Evolutionary conservation across 1,284 basidiomycete genomes (phyloP).

Genomic region (Ceratobasidium sp.): DNA sequence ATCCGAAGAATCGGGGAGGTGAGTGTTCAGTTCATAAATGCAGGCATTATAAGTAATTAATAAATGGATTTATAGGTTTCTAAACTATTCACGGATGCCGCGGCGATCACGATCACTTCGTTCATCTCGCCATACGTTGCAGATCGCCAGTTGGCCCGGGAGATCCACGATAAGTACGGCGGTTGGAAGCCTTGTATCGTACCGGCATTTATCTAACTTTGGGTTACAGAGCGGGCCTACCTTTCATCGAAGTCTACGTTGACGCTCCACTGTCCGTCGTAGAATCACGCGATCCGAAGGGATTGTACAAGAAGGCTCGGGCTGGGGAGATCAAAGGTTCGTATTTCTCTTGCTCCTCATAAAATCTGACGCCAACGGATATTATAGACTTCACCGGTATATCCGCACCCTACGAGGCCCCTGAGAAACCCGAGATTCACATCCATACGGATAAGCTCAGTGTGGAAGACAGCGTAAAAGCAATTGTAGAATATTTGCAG

Average conservation of each 20-base stretch:
- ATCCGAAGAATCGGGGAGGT: constrained; percentile 98
- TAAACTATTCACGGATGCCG: constrained; percentile 92
- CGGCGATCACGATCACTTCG: constrained; percentile 89
- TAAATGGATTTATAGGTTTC: constrained; percentile 74
- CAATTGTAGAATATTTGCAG: constrained; percentile 87
- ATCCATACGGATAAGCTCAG: constrained; percentile 88
- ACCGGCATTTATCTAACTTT: not conserved
- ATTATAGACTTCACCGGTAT: constrained; percentile 94
- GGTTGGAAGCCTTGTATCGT: not conserved
- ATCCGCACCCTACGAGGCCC: constrained; percentile 96
- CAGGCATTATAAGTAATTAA: not conserved
- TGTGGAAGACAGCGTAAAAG: constrained; percentile 83
- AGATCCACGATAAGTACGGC: constrained; percentile 78
- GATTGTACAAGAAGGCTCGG: constrained; percentile 96
- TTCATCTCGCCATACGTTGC: constrained; percentile 98
- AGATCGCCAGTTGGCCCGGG: constrained; percentile 88
- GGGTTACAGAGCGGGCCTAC: constrained; percentile 64
- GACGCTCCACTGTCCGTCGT: constrained; percentile 92
- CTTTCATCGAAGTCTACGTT: constrained; percentile 95
- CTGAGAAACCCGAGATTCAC: constrained; percentile 89
- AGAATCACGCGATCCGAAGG: constrained; percentile 96
- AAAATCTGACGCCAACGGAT: constrained; percentile 28
- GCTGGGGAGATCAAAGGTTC: constrained; percentile 96
- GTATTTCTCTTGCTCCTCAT: constrained; percentile 45
- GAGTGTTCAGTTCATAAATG: constrained; percentile 48